Base-by-base conservation (phyloP, 2,329 filamentous ascomycete species). In the Dryadomyces quercus-mongolicae region DNA sequence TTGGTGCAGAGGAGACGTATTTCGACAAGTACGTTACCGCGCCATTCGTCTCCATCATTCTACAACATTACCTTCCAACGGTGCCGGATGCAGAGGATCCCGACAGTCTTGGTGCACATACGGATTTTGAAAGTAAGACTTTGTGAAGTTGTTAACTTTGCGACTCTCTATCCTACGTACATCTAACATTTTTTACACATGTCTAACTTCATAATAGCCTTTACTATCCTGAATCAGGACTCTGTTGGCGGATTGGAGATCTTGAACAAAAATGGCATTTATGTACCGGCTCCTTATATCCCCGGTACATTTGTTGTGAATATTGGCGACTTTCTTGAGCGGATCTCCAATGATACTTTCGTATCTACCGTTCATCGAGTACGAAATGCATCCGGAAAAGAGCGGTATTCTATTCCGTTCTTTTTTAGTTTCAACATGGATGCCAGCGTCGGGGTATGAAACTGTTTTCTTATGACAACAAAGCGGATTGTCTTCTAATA, bases 141-240 rank as follows among this genome's bases (percentile, higher is more conserved):
- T 12, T 40, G n/a, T n/a, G n/a, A n/a, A n/a, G n/a, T 40, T 40
- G 25, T 31, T 31, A 5, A 31, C 25, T 31, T 31, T 31, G 25
- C 25, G 25, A 31, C n/a, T n/a, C n/a, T n/a, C n/a, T n/a, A n/a
- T n/a, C n/a, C n/a, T n/a, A n/a, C n/a, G n/a, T n/a, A n/a, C n/a
- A n/a, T n/a, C n/a, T n/a, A n/a, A n/a, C n/a, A n/a, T n/a, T n/a
- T n/a, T n/a, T n/a, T n/a, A n/a, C n/a, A n/a, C n/a, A n/a, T n/a
- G n/a, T 40, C 36, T 40, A 36, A 73, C 70, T 0, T 36, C 70
- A 76, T 56, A 65, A 76, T 70, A 75, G 59, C 70, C 55, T 59
- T 60, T 22, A 60, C 59, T 1, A 56, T 60, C 15, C 55, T 60
- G 10, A 54, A 50, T 40, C 59, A 60, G 6, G 59, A 60, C 40